Evolutionary conservation across 164 flowering plant species (phyloP).

Genomic region (Litsea cubeba): DNA sequence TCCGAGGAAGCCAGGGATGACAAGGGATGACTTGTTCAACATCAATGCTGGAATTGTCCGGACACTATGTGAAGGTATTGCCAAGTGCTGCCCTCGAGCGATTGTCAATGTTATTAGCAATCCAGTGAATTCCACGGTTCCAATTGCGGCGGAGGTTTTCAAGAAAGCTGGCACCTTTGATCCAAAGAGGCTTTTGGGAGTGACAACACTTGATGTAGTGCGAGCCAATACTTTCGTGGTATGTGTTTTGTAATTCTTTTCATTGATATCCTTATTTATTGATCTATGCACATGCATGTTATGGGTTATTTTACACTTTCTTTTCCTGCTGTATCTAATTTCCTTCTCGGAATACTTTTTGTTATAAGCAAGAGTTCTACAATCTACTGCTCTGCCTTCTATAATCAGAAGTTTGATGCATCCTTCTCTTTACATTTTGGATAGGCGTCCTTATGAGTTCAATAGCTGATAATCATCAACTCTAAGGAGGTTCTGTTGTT

Average conservation of each 20-base stretch:
- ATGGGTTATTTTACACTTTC: not conserved
- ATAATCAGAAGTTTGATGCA: no score
- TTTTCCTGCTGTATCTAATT: no score
- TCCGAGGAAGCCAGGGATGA: conserved; percentile 98
- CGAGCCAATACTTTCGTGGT: conserved; percentile 50
- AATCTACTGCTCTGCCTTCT: no score
- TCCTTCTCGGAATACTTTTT: no score
- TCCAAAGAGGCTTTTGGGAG: conserved; percentile 46
- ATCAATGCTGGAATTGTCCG: conserved; percentile 30
- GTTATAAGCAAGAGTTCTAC: no score
- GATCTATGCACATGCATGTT: no score
- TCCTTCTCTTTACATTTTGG: no score
- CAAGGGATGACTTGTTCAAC: conserved; percentile 61
- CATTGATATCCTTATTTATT: no score
- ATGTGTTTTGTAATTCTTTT: not conserved
- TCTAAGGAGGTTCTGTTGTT: no score
- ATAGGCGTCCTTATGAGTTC: no score
- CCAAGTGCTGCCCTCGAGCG: conserved; percentile 22
- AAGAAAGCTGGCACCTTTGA: conserved; percentile 50
- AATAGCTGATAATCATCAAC: no score
- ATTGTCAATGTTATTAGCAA: conserved; percentile 46
- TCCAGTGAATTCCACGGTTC: conserved; percentile 57
- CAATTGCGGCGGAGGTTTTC: conserved; percentile 54
- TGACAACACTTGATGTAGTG: conserved; percentile 70
- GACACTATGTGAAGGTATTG: conserved; percentile 18